A percentile compares a stretch with the other conserved stretches of the same genome.
phyloP scores from a whole-genome alignment of 768 basidiomycete genomes.

The Auricularia cornea region DNA sequence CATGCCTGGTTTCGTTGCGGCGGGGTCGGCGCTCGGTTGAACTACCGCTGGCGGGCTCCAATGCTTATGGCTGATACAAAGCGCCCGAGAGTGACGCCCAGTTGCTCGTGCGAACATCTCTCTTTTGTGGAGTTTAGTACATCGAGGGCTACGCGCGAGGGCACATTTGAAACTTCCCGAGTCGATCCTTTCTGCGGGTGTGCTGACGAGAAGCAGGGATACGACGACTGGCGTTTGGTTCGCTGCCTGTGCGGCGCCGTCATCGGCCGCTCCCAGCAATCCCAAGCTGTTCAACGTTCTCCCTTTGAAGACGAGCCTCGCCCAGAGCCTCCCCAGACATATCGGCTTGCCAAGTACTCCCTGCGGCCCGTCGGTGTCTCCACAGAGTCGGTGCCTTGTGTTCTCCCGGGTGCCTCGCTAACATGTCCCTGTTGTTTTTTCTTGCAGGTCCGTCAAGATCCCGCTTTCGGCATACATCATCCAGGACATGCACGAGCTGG shows the following conservation, averaged over 20 bases:
- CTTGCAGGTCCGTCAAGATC: constrained; percentile 28
- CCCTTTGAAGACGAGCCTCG: not conserved
- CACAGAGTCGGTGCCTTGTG: constrained; percentile 44
- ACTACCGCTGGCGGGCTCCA: constrained; percentile 26
- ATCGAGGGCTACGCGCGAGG: constrained; percentile 85
- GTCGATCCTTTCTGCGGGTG: constrained; percentile 8
- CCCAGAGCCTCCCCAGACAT: constrained; percentile 18
- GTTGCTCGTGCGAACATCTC: constrained; percentile 81
- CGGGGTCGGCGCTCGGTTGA: constrained; percentile 16
- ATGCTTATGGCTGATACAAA: constrained; percentile 85
- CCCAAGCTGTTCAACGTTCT: constrained; percentile 23
- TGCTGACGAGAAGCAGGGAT: constrained; percentile 14
- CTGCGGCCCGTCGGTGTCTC: constrained; percentile 59
- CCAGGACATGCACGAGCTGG: constrained; percentile 85
- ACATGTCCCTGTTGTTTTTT: not conserved
- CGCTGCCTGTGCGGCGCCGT: constrained; percentile 81
- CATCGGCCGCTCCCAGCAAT: constrained; percentile 59
- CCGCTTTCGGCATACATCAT: constrained; percentile 86
- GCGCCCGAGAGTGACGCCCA: constrained; percentile 65
- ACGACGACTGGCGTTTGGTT: constrained; percentile 55
- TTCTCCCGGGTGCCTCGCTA: not conserved
- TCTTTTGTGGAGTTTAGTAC: constrained; percentile 58
- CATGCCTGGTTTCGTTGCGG: constrained; percentile 43
- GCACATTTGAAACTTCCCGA: constrained; percentile 42
- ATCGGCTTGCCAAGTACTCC: constrained; percentile 77